These are phyloP conservation scores for Kodamaea suecica DNA, from an alignment of 1,139 yeast genomes.

Conservation along the genomic window DNA sequence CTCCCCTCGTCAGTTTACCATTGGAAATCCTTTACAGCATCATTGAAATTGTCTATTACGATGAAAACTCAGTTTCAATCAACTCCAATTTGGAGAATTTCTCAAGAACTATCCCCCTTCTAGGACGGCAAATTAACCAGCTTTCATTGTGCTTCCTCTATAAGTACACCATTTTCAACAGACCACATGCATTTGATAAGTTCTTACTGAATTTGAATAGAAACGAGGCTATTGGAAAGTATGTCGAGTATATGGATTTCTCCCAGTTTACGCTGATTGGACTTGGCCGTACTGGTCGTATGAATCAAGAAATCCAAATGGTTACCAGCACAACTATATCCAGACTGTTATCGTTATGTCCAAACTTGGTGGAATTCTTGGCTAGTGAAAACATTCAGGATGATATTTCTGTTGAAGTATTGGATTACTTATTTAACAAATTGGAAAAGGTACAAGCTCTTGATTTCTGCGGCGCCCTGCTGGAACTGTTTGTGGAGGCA, in stretches of 20 bases:
- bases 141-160: constrained; percentile 44
- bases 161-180: constrained; percentile 68
- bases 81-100: constrained; percentile 43
- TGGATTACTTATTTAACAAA: constrained; percentile 58
- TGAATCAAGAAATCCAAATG: constrained; percentile 91
- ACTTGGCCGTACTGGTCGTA: constrained; percentile 80
- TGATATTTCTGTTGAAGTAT: constrained; percentile 65
- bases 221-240: constrained; percentile 54
- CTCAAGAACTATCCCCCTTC: constrained; percentile 38
- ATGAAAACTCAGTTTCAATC: constrained; percentile 36
- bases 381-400: constrained; percentile 85
- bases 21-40: constrained; percentile 42
- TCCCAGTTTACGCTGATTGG: constrained; percentile 90
- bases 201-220: constrained; percentile 57
- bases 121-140: constrained; percentile 34
- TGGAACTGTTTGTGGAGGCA: constrained; percentile 60
- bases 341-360: constrained; percentile 57
- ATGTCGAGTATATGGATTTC: constrained; percentile 78
- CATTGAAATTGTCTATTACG: constrained; percentile 45
- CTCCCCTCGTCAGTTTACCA: constrained; percentile 37
- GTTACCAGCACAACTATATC: constrained; percentile 73
- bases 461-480: constrained; percentile 89
- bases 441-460: constrained; percentile 62
- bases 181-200: constrained; percentile 78
- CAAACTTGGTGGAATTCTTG: constrained; percentile 71